phyloP scores from a whole-genome alignment of 176 grass and related monocot species.

The Thalia dealbata region DNA sequence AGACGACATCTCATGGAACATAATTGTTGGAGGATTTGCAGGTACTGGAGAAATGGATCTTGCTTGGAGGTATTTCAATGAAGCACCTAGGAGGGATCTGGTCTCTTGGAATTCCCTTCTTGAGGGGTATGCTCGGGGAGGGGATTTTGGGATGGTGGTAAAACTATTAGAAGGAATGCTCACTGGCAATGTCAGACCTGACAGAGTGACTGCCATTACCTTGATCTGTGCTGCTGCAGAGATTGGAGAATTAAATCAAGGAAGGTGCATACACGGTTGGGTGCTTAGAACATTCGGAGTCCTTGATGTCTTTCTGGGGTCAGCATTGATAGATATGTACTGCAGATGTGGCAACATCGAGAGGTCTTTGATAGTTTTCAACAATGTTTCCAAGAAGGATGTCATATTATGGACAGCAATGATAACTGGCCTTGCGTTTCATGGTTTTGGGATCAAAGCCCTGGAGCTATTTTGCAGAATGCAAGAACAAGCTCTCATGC shows the following conservation, averaged over 20 bases:
- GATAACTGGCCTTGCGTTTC: constrained; percentile 42
- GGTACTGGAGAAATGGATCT: constrained; percentile 31
- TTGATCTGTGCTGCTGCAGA: constrained; percentile 25
- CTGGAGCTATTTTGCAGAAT: constrained; percentile 14
- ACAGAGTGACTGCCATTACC: constrained; percentile 37
- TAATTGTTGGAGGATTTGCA: constrained; percentile 31
- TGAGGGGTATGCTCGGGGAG: constrained; percentile 25
- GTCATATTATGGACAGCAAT: constrained; percentile 47
- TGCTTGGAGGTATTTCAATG: constrained; percentile 29
- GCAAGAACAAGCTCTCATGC: constrained; percentile 10
- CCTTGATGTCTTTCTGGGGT: constrained; percentile 39
- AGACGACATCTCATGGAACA: constrained; percentile 41
- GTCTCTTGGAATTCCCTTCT: constrained; percentile 47
- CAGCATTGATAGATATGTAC: constrained; percentile 45
- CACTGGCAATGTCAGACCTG: constrained; percentile 18
- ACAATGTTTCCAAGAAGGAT: constrained; percentile 33
- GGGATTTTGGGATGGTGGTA: constrained; percentile 12
- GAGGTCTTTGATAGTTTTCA: constrained; percentile 23
- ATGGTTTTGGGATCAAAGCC: constrained; percentile 31
- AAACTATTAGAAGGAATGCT: constrained; percentile 28
- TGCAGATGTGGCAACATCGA: constrained; percentile 41
- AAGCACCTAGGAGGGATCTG: constrained; percentile 31
- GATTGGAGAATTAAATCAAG: constrained; percentile 18
- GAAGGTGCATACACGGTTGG: constrained; percentile 34
- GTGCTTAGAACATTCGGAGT: constrained; percentile 29